A percentile compares a stretch with the other conserved stretches of the same genome.
These are phyloP conservation scores for Microbotryomycetes sp. DNA, from an alignment of 1,284 basidiomycete genomes.

Conservation along the genomic window DNA sequence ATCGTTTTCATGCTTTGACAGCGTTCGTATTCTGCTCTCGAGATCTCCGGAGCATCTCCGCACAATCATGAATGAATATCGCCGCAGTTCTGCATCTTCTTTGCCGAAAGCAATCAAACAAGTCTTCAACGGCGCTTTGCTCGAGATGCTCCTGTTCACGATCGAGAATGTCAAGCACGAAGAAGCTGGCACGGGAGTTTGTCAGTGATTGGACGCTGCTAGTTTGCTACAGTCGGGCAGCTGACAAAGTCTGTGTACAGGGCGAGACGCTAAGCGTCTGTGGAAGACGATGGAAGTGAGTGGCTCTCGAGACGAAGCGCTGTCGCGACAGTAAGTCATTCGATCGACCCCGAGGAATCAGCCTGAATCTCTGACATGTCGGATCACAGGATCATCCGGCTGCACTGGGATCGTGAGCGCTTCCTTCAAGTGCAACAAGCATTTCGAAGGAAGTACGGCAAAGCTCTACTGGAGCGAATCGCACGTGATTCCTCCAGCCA, in stretches of 20 bases:
- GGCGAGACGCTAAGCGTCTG: slow-evolving; percentile 25
- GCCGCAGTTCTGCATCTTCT: slow-evolving; percentile 14
- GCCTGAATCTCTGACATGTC: no score
- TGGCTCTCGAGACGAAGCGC: slow-evolving; percentile 11
- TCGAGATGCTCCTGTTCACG: slow-evolving; percentile 16
- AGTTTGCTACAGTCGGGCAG: no score
- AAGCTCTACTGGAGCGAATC: slow-evolving; percentile 2
- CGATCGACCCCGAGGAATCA: no score
- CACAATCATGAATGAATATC: slow-evolving; percentile 17
- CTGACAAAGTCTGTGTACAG: not conserved
- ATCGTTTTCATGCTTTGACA: not conserved
- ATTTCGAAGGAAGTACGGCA: slow-evolving; percentile 20
- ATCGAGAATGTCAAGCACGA: slow-evolving; percentile 23
- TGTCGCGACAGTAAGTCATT: slow-evolving; percentile 22
- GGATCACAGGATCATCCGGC: slow-evolving; percentile 17
- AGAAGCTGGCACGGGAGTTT: slow-evolving; percentile 5
- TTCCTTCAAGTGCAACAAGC: slow-evolving; percentile 13
- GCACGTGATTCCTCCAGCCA: not conserved
- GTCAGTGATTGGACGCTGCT: slow-evolving; percentile 1
- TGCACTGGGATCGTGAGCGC: slow-evolving; percentile 29
- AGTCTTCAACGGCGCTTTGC: slow-evolving; percentile 6
- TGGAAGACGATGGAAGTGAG: slow-evolving; percentile 6
- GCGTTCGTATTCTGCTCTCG: slow-evolving; percentile 27
- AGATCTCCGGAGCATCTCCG: slow-evolving; percentile 23
- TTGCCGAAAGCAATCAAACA: slow-evolving; percentile 29